Evolutionary conservation across 176 grass and related monocot genomes (phyloP).

Genomic region (Echinochloa phyllopogon): DNA sequence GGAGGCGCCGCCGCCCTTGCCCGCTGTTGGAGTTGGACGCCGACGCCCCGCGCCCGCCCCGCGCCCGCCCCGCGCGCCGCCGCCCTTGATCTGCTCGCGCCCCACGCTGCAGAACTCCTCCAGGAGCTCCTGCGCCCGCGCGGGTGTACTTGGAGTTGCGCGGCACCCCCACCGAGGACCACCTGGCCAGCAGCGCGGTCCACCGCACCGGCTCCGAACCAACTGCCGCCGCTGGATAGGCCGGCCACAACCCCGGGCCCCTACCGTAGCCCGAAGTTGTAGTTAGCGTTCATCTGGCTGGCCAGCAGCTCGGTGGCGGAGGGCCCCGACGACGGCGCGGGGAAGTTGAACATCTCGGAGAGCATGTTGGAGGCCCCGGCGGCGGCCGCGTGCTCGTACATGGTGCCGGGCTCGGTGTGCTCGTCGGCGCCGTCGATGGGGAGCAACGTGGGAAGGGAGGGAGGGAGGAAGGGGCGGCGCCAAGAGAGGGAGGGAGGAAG

Average conservation of each 20-base stretch:
- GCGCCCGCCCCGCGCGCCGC: slow-evolving; percentile 39
- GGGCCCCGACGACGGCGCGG: slow-evolving; percentile 48
- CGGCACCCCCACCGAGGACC: slow-evolving; percentile 63
- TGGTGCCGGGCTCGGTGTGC: slow-evolving; percentile 47
- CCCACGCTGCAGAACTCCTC: slow-evolving; percentile 99
- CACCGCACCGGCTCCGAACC: slow-evolving; percentile 44
- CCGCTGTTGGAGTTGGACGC: slow-evolving; percentile 62
- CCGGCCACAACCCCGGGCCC: slow-evolving; percentile 25
- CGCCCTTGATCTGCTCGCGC: slow-evolving; percentile 70
- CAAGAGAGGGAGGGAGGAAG: too few relatives aligned
- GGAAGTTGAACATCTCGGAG: slow-evolving; percentile 97
- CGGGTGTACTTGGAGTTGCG: slow-evolving; percentile 89
- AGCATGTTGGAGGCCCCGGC: slow-evolving; percentile 83
- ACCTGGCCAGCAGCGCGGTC: slow-evolving; percentile 45
- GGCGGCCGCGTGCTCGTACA: slow-evolving; percentile 69
- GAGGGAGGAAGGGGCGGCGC: too few relatives aligned
- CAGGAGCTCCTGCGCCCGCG: slow-evolving; percentile 86
- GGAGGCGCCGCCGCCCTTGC: slow-evolving; percentile 34
- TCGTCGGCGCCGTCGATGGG: slow-evolving; percentile 55
- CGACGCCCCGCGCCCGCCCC: slow-evolving; percentile 34
- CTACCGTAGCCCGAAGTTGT: slow-evolving; percentile 54
- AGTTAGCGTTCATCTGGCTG: slow-evolving; percentile 70
- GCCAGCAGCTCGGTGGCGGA: slow-evolving; percentile 79
- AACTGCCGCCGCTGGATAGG: slow-evolving; percentile 52
- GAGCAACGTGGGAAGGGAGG: too few relatives aligned